Evolutionary conservation across 1,284 basidiomycete species (phyloP), one percentile per base, ranked within the genome.

Genomic region (Apiotrichum sp.): DNA sequence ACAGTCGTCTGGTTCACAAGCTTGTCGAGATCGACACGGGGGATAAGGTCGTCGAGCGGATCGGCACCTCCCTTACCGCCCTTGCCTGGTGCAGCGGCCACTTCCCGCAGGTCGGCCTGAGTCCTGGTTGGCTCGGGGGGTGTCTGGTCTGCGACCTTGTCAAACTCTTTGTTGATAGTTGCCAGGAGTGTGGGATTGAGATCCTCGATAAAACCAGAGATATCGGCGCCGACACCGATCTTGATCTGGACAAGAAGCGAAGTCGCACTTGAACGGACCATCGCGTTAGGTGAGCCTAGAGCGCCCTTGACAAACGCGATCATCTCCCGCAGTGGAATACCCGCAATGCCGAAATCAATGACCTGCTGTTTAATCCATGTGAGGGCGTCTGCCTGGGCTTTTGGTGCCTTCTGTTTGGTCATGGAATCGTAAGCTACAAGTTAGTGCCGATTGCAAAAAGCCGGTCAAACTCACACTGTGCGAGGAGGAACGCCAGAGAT

Each of bases 351-450:
- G 72, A 99, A 99, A 56, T 98, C 96, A 16, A 81, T 81, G 33
- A 99, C 76, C 10, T 88, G 86, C 55, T 85, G 83, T 59, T 95
- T 92, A 56, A 98, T 83, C 92, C 95, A 98, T 22, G 81, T 77
- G 47, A 97, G 75, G 0, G 93, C 87, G 71, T 99, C 96, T 0
- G 93, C 93, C 40, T 97, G 82, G 33, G 93, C 91, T 77, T 98
- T 99, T 0, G 95, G 95, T 0, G 96, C 96, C 73, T 98, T 98
- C 71, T 92, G 91, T 74, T 93, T 96, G 13, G 84, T 82, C 65
- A 98, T 78, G 0, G 93, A 85, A 29, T 96, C 93, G 70, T 95
- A 98, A 0, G 85, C 93, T 95, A 62, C 4, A 3, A 22, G 47
- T 13, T 13, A 53, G 13, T 39, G 40, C 34, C 22, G 22, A 22